These are phyloP conservation scores for Albizia julibrissin DNA, from an alignment of 306 rosid species.

Conservation along the genomic window DNA sequence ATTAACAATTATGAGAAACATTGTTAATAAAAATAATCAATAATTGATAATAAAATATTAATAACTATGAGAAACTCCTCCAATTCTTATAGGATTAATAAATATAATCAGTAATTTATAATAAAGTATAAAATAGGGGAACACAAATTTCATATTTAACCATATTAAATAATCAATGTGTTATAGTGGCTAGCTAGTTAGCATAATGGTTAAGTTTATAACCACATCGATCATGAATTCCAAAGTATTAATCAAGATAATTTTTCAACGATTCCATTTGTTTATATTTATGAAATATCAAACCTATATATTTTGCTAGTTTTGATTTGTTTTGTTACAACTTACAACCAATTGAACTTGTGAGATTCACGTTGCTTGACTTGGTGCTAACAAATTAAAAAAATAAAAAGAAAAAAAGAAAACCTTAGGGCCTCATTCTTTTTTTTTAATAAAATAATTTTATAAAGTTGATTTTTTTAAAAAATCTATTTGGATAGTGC, in stretches of 20 bases:
- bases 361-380: neutral
- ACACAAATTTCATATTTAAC: neutral
- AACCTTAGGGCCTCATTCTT: no score
- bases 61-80: neutral
- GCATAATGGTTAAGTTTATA: neutral
- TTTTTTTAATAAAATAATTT: no score
- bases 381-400: neutral
- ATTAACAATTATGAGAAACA: no score
- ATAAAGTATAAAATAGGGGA: neutral
- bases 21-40: no score
- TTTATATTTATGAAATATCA: neutral
- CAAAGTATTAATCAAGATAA: neutral
- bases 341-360: neutral
- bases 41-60: no score
- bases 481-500: no score
- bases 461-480: no score
- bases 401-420: neutral
- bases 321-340: neutral
- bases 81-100: no score
- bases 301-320: neutral
- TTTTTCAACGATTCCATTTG: neutral
- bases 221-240: neutral
- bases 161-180: neutral
- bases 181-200: neutral
- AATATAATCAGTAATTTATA: no score